Percentiles rank a stretch among this genome's conserved stretches.
Evolutionary conservation across 805 yeast species (phyloP).

Genomic region (Starmerella khaoyaiensis): DNA sequence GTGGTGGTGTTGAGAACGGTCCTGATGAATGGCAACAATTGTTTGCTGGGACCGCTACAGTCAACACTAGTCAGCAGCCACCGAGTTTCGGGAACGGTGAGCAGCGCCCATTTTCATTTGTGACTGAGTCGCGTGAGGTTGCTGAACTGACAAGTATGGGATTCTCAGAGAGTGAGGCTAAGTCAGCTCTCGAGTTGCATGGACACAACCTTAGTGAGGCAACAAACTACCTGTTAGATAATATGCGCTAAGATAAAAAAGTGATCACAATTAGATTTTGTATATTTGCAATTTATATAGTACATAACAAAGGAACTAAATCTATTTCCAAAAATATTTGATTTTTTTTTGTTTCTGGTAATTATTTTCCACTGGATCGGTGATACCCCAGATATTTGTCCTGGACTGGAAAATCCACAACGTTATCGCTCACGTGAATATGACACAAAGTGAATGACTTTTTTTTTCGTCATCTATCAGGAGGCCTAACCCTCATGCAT

Average conservation of each 20-base stretch:
- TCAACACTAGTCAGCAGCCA: not conserved
- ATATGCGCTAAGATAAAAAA: slow-evolving; percentile 11
- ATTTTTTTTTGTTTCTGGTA: too few species aligned
- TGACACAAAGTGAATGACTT: too few species aligned
- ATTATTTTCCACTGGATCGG: too few species aligned
- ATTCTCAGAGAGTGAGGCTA: slow-evolving; percentile 51
- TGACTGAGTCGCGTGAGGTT: slow-evolving; percentile 26
- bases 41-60: slow-evolving; percentile 49
- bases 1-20: slow-evolving; percentile 16
- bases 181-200: slow-evolving; percentile 52
- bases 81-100: not conserved
- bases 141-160: slow-evolving; percentile 74
- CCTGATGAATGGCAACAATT: slow-evolving; percentile 87
- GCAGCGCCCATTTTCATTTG: not conserved
- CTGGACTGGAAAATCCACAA: too few species aligned
- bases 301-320: too few species aligned
- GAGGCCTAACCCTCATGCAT: too few species aligned
- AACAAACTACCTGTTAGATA: slow-evolving; percentile 68
- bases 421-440: too few species aligned
- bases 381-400: too few species aligned
- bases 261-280: too few species aligned
- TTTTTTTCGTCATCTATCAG: too few species aligned
- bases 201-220: slow-evolving; percentile 74
- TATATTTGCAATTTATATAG: too few species aligned
- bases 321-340: too few species aligned